Conservation (phyloP, 305 asterid genomes). For the Plantago lanceolata region DNA sequence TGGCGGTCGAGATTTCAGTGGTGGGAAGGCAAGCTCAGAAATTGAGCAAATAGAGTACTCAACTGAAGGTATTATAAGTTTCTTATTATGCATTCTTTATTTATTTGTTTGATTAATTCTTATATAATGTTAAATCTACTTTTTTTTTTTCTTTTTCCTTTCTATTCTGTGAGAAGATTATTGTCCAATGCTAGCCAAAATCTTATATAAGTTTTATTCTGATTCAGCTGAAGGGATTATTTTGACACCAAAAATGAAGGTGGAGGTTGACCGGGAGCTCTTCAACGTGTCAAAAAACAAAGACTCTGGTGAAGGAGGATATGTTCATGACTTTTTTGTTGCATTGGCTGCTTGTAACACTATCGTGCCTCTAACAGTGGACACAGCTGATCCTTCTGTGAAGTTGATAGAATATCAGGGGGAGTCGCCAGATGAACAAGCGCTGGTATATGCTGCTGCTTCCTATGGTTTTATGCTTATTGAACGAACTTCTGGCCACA, state of each 20-base stretch:
- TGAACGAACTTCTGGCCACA: slow-evolving; percentile 92
- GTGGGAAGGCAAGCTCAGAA: slow-evolving; percentile 34
- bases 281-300: slow-evolving; percentile 44
- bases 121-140: not conserved
- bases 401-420: slow-evolving; percentile 91
- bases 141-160: not conserved
- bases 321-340: slow-evolving; percentile 63
- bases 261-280: slow-evolving; percentile 69
- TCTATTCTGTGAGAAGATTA: not conserved
- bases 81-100: not conserved
- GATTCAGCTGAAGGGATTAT: slow-evolving; percentile 54
- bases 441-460: slow-evolving; percentile 95
- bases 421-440: slow-evolving; percentile 99
- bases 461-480: slow-evolving; percentile 90
- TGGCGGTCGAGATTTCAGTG: slow-evolving; percentile 62
- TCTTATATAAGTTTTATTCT: slow-evolving; percentile 22
- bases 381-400: slow-evolving; percentile 71
- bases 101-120: not conserved
- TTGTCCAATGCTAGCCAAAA: not conserved
- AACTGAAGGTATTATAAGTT: slow-evolving; percentile 48
- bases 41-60: slow-evolving; percentile 47
- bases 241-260: slow-evolving; percentile 76
- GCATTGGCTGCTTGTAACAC: slow-evolving; percentile 98
- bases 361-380: slow-evolving; percentile 75
- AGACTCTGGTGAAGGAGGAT: slow-evolving; percentile 51